Percentiles rank a stretch among this genome's conserved stretches.
Evolutionary conservation across 108 stramenopile genomes (phyloP).

Genomic region (Chaetoceros muelleri): DNA sequence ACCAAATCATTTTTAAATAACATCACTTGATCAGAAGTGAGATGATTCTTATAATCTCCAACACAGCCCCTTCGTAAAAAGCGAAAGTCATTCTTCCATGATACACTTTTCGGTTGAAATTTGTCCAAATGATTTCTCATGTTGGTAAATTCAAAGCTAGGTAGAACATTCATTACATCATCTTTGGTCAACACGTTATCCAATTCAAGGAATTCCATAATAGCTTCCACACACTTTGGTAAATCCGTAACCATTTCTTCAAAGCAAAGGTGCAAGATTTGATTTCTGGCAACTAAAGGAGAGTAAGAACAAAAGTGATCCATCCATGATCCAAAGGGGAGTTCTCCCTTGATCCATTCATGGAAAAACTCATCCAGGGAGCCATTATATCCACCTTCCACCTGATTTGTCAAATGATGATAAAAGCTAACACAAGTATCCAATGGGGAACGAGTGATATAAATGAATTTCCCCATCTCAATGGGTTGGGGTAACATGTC

Average conservation of each 20-base stretch:
- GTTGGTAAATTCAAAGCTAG: conserved; percentile 20
- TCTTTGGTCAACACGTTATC: conserved; percentile 9
- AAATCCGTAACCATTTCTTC: conserved; percentile 23
- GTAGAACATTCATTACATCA: conserved; percentile 14
- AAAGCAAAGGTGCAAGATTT: conserved; percentile 22
- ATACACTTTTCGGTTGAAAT: conserved; percentile 29
- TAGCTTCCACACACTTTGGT: conserved; percentile 5
- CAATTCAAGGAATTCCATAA: conserved; percentile 27
- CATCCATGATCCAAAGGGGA: conserved; percentile 37
- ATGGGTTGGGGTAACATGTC: conserved; percentile 39
- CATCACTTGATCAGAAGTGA: no score
- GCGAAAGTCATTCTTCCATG: conserved; percentile 25
- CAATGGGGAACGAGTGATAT: conserved; percentile 39
- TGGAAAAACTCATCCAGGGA: conserved; percentile 22
- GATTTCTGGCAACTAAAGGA: conserved; percentile 14
- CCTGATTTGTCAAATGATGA: conserved; percentile 57
- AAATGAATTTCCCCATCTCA: conserved; percentile 37
- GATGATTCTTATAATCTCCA: conserved; percentile 1
- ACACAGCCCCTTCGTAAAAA: not conserved
- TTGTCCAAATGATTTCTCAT: conserved; percentile 22
- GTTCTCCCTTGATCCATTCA: conserved; percentile 39
- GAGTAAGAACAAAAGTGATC: conserved; percentile 46
- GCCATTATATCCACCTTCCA: conserved; percentile 30
- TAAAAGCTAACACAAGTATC: conserved; percentile 55
- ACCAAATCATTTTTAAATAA: no score